Base-by-base conservation (phyloP, 2,329 filamentous ascomycete species). In the Aspergillus sp. region DNA sequence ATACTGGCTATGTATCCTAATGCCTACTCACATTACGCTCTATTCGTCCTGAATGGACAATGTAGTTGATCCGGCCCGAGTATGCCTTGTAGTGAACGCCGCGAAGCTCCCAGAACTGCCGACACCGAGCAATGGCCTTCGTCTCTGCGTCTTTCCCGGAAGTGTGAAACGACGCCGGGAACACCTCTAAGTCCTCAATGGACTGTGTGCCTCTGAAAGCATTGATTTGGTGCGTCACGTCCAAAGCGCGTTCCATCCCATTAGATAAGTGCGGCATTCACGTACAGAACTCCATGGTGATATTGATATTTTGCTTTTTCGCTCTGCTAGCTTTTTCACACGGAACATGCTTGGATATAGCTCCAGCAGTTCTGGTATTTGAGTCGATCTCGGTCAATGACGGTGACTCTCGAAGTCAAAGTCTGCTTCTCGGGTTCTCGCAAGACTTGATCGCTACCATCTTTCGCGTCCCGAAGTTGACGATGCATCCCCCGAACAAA, bases 251-350 rank as follows among this genome's bases (percentile, higher is more conserved):
- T 19, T 19, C 17, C 17, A 19, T 19, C 17, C 17, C 17, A 19
- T 19, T 23, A 1, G 22, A 23, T 23, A 4, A 23, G 22, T 23
- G 22, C 4, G 22, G 22, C 22, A 23, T 23, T 23, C 22, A 23
- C 3, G 22, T 23, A 6, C 22, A 23, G 22, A 23, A 23, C 22
- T 6, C 22, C 22, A 23, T 5, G 22, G 22, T 23, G 5, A 23
- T 23, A 23, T 6, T 23, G 7, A 44, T 51, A 32, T 51, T 51
- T 9, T 49, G 43, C 25, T 44, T 47, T 9, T 51, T 46, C 33
- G 39, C 49, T 2, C 20, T 51, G 5, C 25, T 47, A 5, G 41
- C 41, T 7, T 49, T 49, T 22, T 41, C 49, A 1, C 47, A 49
- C 9, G 32, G 43, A 1, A 5, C 41, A 4, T 15, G 27, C 9